Evolutionary conservation across 495 filamentous ascomycete genomes (phyloP), one percentile per base, ranked within the genome.

Genomic region (Talaromyces nanjingensis): DNA sequence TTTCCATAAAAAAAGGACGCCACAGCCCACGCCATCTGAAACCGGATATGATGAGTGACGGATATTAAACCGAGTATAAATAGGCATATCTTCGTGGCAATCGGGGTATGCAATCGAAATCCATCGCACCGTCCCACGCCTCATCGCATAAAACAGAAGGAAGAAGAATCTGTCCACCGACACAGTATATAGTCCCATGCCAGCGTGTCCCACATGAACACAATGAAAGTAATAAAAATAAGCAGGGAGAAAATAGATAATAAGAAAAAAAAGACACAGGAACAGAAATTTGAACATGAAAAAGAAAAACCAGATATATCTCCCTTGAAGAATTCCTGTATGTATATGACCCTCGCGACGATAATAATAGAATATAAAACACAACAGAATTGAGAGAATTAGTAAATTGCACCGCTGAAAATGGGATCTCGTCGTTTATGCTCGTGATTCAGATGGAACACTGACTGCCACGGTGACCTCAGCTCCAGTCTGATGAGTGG

Each of bases 261-360:
- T 59, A 24, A 62, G 65, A 62, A 29, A 59, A 68, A 65, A 69
- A 64, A 20, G 67, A 69, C 60, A 57, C 52, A 64, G 59, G 20
- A 65, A 65, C 59, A 64, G 55, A 60, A 61, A 29, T 57, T 64
- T 42, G 47, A 61, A 22, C 42, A 57, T 47, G 59, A 56, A 29
- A 29, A 54, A 54, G 20, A 27, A 55, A 65, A 64, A 63, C 59
- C 67, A 66, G 66, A 65, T 74, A 72, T 69, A 76, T 73, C 73
- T 66, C 70, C 66, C 65, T 67, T 60, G 63, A 67, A 67, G 25
- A 62, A 66, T 64, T 65, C 76, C 73, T 69, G 70, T 78, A 78
- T 78, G 77, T 77, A 80, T 76, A 76, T 68, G 75, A 72, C 74
- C 71, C 45, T 37, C 45, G 47, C 60, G 34, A 25, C 60, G n/a